Percentiles rank a stretch among this genome's conserved stretches.
Conservation (phyloP, 768 basidiomycete genomes). For the Cytidiella melzeri region DNA sequence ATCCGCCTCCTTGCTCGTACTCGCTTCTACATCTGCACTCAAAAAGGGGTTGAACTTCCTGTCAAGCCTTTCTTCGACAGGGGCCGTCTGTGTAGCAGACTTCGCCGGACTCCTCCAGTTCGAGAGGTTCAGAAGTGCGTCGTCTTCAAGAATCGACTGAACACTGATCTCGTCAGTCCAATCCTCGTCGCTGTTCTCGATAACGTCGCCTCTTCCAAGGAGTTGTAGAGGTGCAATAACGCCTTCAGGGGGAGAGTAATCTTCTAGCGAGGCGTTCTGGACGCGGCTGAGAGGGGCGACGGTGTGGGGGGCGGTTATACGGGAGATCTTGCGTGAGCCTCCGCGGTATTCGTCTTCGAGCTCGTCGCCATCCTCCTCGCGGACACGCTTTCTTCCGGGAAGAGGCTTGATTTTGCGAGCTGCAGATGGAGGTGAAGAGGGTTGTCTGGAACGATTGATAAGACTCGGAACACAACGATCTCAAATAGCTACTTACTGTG, state of each 20-base stretch:
- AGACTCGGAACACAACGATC: background rate
- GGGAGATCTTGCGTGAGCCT: background rate
- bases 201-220: background rate
- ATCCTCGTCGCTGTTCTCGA: background rate
- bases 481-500: background rate
- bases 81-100: too few relatives aligned
- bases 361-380: background rate
- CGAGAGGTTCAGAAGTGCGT: too few relatives aligned
- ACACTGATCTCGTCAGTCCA: background rate
- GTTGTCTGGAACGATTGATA: background rate
- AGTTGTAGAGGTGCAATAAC: too few relatives aligned
- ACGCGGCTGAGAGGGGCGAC: background rate
- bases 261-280: background rate
- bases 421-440: background rate
- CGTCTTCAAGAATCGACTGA: background rate
- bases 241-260: too few relatives aligned
- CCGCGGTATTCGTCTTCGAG: background rate
- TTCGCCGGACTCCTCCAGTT: too few relatives aligned
- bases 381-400: background rate
- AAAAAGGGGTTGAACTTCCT: background rate
- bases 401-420: background rate
- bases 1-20: background rate
- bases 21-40: background rate
- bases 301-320: background rate
- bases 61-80: background rate